Base-by-base conservation (phyloP, 2,329 filamentous ascomycete genomes). In the Paramyrothecium sp. region DNA sequence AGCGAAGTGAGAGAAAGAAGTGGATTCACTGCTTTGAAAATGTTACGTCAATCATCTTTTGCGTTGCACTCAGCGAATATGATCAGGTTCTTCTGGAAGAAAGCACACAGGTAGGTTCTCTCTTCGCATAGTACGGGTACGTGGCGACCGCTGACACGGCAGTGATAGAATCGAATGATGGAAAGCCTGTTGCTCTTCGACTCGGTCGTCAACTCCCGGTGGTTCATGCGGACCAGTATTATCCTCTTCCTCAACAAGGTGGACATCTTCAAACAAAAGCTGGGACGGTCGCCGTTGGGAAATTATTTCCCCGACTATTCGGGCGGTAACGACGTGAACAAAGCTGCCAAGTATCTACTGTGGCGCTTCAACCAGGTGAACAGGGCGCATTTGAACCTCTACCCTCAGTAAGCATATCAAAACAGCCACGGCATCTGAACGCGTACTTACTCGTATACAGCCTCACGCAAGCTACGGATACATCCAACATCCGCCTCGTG, bases 21-120 rank as follows among this genome's bases (percentile, higher is more conserved):
- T 99, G 95, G 95, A 99, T 99, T 71, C 95, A 99, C 78, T 99
- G 95, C 79, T 99, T 99, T 74, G 95, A 99, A 75, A 98, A 98
- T 68, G 95, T 99, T 68, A 99, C 95, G 48, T 98, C 95, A 3
- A 99, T 99, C 74, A 99, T 99, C 65, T 99, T 99, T 77, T 99
- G 95, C 71, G 95, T 99, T 60, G 95, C 95, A 17, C 79, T 99
- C 66, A 98, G 93, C 78, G 95, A 99, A 76, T 99, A 99, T 73
- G 95, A 99, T 70, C 95, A 99, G 77, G 94, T 97, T 5, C 80
- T 99, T 55, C 81, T 99, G 46, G 95, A 99, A 76, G 95, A 98
- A 76, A 96, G 91, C 76, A 97, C 94, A 71, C 95, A 98, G 82
- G 93, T 95, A 84, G 5, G 38, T 16, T 16, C 13, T 12, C 38